Base-by-base conservation (phyloP, 176 grass and related monocot genomes). In the Chloris gayana region DNA sequence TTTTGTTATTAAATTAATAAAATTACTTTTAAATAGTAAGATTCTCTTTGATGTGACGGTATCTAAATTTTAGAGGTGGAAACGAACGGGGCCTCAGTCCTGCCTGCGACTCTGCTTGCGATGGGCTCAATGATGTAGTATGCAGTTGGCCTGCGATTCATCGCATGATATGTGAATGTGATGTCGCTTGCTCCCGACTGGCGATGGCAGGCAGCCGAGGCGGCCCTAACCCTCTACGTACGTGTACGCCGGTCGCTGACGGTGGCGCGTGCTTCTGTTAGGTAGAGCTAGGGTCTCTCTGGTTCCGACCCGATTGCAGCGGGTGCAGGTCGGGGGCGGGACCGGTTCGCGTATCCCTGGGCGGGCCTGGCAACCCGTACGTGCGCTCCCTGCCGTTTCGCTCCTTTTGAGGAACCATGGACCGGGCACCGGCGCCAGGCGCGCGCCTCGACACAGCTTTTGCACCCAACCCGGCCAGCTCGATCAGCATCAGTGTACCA, bases 371-470 rank as follows among this genome's bases (percentile, higher is more conserved):
- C 27, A 50, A 34, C 38, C 68, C 35, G 39, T 73, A 31, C 57
- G 58, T 8, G 4, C 46, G 13, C 30, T 22, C 71, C 17, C 45
- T 42, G 70, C 34, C 69, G 14, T 67, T 58, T 67, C 72, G 0
- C 49, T 32, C 25, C 82, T 84, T 76, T 68, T 44, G 72, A 84
- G 75, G 58, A 42, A 19, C 8, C 26, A 33, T 56, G 24, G 53
- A 46, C 58, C 57, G 0, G 57, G 24, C 35, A 34, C 58, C 57
- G 0, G 56, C 24, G 11, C 2, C 50, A 54, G 19, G 42, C 64
- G 4, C 69, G 72, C 0, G 56, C 45, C 24, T 0, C 44, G 4
- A 8, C 9, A 15, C 66, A 41, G 34, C 24, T 70, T 80, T 59
- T 69, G 33, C 54, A 56, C 15, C 33, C 29, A 69, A 57, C 21